phyloP scores from a whole-genome alignment of 495 filamentous ascomycete species.

The Penicillium crystallinum region DNA sequence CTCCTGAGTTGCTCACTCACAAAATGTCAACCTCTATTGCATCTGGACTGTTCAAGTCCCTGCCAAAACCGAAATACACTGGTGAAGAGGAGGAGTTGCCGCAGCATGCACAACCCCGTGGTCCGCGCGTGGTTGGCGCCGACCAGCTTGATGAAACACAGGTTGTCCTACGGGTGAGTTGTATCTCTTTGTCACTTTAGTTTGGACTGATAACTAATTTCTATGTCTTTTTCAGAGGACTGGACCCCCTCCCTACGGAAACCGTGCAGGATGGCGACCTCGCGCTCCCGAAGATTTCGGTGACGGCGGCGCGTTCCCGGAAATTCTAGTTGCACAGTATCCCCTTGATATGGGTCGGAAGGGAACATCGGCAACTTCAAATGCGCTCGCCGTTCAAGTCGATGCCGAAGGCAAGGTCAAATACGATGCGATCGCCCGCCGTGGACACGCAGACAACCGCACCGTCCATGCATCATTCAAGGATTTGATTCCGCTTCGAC shows the following conservation, averaged over 20 bases:
- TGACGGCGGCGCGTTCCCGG: constrained; percentile 94
- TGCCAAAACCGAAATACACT: constrained; percentile 86
- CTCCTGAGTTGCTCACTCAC: constrained; percentile 14
- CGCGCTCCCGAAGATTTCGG: constrained; percentile 84
- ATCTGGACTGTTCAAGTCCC: constrained; percentile 69
- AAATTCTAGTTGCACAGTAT: constrained; percentile 91
- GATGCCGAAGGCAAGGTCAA: constrained; percentile 89
- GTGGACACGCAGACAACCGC: constrained; percentile 76
- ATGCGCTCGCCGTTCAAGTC: constrained; percentile 87
- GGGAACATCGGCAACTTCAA: constrained; percentile 61
- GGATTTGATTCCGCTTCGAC: constrained; percentile 89
- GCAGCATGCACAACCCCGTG: constrained; percentile 64
- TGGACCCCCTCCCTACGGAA: constrained; percentile 82
- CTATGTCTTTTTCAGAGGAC: constrained; percentile 48
- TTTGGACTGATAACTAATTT: background rate
- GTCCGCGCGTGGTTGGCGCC: constrained; percentile 72
- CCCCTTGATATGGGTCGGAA: constrained; percentile 92
- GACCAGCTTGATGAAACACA: constrained; percentile 79
- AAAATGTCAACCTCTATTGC: constrained; percentile 63
- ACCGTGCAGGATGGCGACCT: constrained; percentile 83
- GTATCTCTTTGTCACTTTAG: background rate
- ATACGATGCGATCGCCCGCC: constrained; percentile 91
- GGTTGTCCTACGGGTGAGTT: constrained; percentile 70
- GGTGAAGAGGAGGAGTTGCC: constrained; percentile 81
- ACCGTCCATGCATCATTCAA: constrained; percentile 95